Base-by-base conservation (phyloP, 2,329 filamentous ascomycete species). In the Magnaporthales sp. region DNA sequence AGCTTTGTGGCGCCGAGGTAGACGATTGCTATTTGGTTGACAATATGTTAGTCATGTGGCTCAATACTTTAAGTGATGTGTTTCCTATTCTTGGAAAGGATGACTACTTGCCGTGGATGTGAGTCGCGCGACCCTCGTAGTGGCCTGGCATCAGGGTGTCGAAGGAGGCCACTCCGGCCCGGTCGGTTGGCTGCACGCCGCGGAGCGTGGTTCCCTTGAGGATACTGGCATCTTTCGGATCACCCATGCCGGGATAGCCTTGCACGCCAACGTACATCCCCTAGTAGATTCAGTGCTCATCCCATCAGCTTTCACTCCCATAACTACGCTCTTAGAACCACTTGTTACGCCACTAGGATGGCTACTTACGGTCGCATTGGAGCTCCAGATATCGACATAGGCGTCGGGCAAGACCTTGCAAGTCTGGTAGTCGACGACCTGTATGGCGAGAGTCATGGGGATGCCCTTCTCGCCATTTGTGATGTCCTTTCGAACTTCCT, bases 391-490 rank as follows among this genome's bases (percentile, higher is more conserved):
- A 70, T 86, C 83, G n/a, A 84, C 72, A 67, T 77, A 82, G 24
- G 78, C 77, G 62, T 81, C 74, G 1, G 79, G 75, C 1, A 85
- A 77, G 19, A 81, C 80, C 71, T 84, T 75, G 74, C 83, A 86
- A 15, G 83, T 85, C 63, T 79, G 76, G 56, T 82, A 77, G 68
- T 86, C 83, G 67, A 85, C 78, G 65, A 85, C 76, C 71, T 85
- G 83, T 68, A 84, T 78, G 69, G 84, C 81, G 13, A 84, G 71
- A 4, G 79, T 79, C 64, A 84, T 73, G 29, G 79, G 78, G 27
- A 86, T 75, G 60, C 83, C 83, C 13, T 71, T 69, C 70, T 85
- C 76, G n/a, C 75, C 74, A 56, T 84, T 81, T 27, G 75, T 78
- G 66, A 86, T 74, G 69, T 86, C 75, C 60, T 76, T 70, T 26